These are phyloP conservation scores for Fulvia fulva DNA, from an alignment of 2,329 filamentous ascomycete species.

Conservation along the genomic window DNA sequence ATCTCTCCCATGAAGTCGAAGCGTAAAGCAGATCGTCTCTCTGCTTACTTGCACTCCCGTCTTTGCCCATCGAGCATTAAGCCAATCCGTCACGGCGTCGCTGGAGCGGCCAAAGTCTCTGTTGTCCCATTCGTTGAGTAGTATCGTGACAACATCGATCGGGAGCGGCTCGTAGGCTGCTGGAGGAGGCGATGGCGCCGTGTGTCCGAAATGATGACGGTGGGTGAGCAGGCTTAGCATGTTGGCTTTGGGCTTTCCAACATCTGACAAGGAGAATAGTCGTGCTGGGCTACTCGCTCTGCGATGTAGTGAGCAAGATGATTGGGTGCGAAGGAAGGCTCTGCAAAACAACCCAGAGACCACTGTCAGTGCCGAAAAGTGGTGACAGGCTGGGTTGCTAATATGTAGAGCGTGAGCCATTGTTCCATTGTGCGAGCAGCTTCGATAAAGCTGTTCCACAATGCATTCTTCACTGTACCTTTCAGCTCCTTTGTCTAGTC, in stretches of 20 bases:
- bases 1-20: conserved; percentile 17
- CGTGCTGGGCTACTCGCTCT: no score
- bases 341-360: no score
- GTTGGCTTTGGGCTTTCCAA: neutral
- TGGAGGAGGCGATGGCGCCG: neutral
- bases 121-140: conserved; percentile 21
- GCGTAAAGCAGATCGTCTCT: conserved; percentile 25
- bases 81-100: conserved; percentile 28
- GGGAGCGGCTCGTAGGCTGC: neutral
- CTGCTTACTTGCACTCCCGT: conserved; percentile 21
- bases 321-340: no score
- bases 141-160: conserved; percentile 4
- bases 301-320: no score
- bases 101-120: conserved; percentile 19
- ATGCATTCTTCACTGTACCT: no score
- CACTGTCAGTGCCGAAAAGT: no score
- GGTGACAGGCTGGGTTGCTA: no score
- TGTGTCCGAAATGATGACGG: neutral
- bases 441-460: no score
- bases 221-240: neutral
- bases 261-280: no score
- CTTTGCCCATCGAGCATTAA: conserved; percentile 29
- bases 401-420: no score
- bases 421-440: no score
- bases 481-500: no score